A percentile compares a stretch with the other conserved stretches of the same genome.
Conservation (phyloP, 495 filamentous ascomycete genomes). For the Aspergillus funiculosus region DNA sequence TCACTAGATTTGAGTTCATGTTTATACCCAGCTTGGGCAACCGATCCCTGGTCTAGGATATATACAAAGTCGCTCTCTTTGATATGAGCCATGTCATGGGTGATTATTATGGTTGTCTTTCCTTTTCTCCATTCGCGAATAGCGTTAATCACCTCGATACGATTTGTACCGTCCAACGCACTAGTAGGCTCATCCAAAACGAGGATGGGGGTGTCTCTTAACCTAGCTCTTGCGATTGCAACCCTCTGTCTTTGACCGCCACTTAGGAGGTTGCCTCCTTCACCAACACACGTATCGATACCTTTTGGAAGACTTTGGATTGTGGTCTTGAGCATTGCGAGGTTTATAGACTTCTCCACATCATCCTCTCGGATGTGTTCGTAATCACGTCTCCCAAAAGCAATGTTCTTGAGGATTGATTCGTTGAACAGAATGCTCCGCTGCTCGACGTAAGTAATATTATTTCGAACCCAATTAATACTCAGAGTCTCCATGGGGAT, state of each 20-base stretch:
- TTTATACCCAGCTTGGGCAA: slow-evolving; percentile 65
- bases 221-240: slow-evolving; percentile 68
- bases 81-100: slow-evolving; percentile 84
- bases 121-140: slow-evolving; percentile 63
- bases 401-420: slow-evolving; percentile 72
- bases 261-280: slow-evolving; percentile 65
- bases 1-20: slow-evolving; percentile 34
- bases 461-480: slow-evolving; percentile 67
- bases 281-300: slow-evolving; percentile 66
- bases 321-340: slow-evolving; percentile 67
- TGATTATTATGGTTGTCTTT: slow-evolving; percentile 80
- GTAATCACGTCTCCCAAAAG: slow-evolving; percentile 57
- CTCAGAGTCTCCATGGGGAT: slow-evolving; percentile 56
- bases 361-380: slow-evolving; percentile 45
- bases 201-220: slow-evolving; percentile 75
- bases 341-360: slow-evolving; percentile 48
- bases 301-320: slow-evolving; percentile 68
- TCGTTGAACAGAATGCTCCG: slow-evolving; percentile 78
- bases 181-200: slow-evolving; percentile 83
- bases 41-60: slow-evolving; percentile 63
- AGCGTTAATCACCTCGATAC: slow-evolving; percentile 63
- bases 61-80: slow-evolving; percentile 70
- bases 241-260: slow-evolving; percentile 80
- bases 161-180: slow-evolving; percentile 69
- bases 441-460: slow-evolving; percentile 81